Evolutionary conservation across 2,329 filamentous ascomycete species (phyloP), one percentile per base, ranked within the genome.

Genomic region (Chaetomium globosum): DNA sequence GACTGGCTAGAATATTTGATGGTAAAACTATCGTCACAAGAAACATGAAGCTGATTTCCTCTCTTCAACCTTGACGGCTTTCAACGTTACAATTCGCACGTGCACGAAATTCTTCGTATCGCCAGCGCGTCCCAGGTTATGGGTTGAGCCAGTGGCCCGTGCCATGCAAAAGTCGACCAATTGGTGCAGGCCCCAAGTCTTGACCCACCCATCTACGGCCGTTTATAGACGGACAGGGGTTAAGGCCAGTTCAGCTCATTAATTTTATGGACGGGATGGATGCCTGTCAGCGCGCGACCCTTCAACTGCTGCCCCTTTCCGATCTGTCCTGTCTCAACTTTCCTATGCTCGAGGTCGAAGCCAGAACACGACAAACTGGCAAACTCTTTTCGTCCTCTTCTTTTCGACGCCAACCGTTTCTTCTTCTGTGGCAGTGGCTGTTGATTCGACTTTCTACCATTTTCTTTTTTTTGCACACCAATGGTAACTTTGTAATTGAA

Each of bases 401-500:
- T 59, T 56, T 48, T 62, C 31, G 52, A 59, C 59, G 33, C 63
- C 59, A 16, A 28, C 23, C 23, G 43, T 65, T 66, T 39, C 39
- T 65, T 67, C 63, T 63, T 63, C 39, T 56, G 61, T 58, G 53
- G 66, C 65, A 55, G 68, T 64, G 53, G 66, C 65, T 58, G 68
- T 64, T 58, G 65, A 61, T 59, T 65, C 55, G 26, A 12, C 54
- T 61, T 64, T 49, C 62, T 63, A 36, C 66, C 57, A 28, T 48
- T 65, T 63, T 62, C 59, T 70, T 72, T 72, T 72, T 68, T 55
- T 39, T 51, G 68, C 63, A 28, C 57, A 51, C 31, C 51, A 30
- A 68, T 69, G 73, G 69, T 72, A 67, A 70, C 74, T 67, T 79
- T 79, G 74, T 80, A 80, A 80, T 80, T 51, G 73, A 73, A 69